Percentiles rank a stretch among this genome's conserved stretches.
phyloP scores from a whole-genome alignment of 352 stramenopile species.

The Pythium guiyangense region DNA sequence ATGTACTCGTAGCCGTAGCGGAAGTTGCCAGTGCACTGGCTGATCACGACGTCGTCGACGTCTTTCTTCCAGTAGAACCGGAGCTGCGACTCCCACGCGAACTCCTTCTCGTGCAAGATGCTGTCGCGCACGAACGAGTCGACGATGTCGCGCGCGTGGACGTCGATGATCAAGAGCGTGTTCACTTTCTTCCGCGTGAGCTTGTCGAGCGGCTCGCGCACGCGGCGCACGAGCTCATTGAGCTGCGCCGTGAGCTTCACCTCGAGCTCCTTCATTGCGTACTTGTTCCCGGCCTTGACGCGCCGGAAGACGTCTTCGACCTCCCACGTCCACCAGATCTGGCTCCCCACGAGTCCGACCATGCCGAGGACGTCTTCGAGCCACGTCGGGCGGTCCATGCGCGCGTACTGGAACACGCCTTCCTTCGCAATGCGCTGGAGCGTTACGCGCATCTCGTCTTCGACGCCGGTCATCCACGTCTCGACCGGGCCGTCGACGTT shows the following conservation, averaged over 20 bases:
- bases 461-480: constrained; percentile 90
- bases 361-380: constrained; percentile 88
- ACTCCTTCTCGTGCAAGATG: constrained; percentile 89
- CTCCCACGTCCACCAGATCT: constrained; percentile 95
- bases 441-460: constrained; percentile 88
- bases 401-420: constrained; percentile 90
- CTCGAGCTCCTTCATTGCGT: constrained; percentile 93
- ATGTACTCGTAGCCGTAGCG: constrained; percentile 95
- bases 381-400: constrained; percentile 83
- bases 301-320: constrained; percentile 92
- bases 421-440: constrained; percentile 91
- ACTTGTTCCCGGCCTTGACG: constrained; percentile 89
- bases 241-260: constrained; percentile 86
- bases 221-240: constrained; percentile 88
- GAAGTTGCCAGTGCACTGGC: constrained; percentile 90
- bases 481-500: constrained; percentile 90
- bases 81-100: constrained; percentile 88
- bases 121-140: constrained; percentile 88
- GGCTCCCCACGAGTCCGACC: constrained; percentile 89
- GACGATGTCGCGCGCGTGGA: constrained; percentile 89
- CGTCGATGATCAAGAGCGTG: constrained; percentile 89
- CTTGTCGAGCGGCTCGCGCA: constrained; percentile 84
- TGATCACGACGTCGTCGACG: constrained; percentile 87
- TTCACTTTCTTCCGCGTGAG: constrained; percentile 92
- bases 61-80: constrained; percentile 91